phyloP scores from a whole-genome alignment of 768 basidiomycete species.

The Lactifluus pinguis region DNA sequence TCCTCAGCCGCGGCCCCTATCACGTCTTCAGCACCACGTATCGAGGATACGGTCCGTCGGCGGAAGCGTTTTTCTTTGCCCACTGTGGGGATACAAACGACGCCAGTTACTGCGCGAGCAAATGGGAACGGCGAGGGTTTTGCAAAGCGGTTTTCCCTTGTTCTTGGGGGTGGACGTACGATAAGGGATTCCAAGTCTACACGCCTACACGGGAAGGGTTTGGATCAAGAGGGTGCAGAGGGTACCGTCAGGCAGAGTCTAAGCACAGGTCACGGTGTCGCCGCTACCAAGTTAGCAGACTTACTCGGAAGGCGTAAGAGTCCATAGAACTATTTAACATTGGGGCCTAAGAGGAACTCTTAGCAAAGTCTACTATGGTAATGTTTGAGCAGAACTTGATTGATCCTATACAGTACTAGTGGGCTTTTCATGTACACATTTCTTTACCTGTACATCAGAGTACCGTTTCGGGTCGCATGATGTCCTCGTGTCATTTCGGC shows the following conservation, averaged over 20 bases:
- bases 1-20: not conserved
- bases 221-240: conserved; percentile 11
- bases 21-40: conserved; percentile 22
- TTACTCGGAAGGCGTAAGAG: conserved; percentile 33
- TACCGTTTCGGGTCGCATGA: too few species aligned
- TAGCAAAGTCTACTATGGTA: not conserved
- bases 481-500: too few species aligned
- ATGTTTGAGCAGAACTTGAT: too few species aligned
- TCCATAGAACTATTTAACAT: not conserved
- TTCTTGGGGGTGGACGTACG: conserved; percentile 35
- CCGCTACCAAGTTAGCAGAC: conserved; percentile 46
- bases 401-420: too few species aligned
- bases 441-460: too few species aligned
- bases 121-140: conserved; percentile 28
- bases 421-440: too few species aligned
- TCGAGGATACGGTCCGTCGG: conserved; percentile 53
- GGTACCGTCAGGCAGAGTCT: conserved; percentile 17
- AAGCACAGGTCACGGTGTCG: conserved; percentile 32
- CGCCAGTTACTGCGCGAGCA: conserved; percentile 56
- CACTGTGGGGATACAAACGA: conserved; percentile 67
- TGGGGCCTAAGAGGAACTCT: not conserved
- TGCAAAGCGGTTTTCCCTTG: conserved; percentile 49
- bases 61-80: conserved; percentile 68
- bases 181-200: not conserved
- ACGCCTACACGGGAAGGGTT: not conserved